A percentile compares a stretch with the other conserved stretches of the same genome.
Evolutionary conservation across 176 grass and related monocot species (phyloP).

Genomic region (Oryza meridionalis): DNA sequence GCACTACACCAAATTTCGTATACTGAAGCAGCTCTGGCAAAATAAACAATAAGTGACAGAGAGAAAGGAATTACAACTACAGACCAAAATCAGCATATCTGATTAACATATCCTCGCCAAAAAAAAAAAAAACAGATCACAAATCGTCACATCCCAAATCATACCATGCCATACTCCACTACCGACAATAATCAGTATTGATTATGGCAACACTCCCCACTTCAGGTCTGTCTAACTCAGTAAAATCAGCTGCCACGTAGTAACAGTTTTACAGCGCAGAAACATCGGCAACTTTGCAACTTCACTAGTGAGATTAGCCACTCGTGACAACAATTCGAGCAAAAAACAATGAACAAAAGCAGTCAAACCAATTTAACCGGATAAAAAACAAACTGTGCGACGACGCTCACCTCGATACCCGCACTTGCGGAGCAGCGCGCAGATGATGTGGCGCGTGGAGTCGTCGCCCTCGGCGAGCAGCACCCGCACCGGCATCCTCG

Average conservation of each 20-base stretch:
- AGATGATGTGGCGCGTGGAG: conserved; percentile 94
- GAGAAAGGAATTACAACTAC: not conserved
- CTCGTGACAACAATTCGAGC: not conserved
- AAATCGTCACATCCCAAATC: not conserved
- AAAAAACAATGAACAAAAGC: not conserved
- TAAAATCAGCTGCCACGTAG: not conserved
- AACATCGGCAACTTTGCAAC: not conserved
- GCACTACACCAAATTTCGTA: not conserved
- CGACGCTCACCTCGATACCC: conserved; percentile 78
- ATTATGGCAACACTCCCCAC: not conserved
- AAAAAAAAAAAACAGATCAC: conserved; percentile 10
- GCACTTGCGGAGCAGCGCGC: conserved; percentile 91
- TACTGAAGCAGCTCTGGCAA: not conserved
- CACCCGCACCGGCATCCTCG: conserved; percentile 84
- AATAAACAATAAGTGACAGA: not conserved
- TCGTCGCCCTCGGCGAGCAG: conserved; percentile 97
- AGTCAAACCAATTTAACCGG: not conserved
- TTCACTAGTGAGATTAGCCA: not conserved
- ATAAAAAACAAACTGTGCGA: not conserved
- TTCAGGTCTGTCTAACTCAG: not conserved
- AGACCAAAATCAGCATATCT: not conserved
- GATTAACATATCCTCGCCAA: not conserved
- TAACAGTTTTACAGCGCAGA: conserved; percentile 14
- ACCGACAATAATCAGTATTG: not conserved
- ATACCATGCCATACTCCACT: not conserved